Base-by-base conservation (phyloP, 2,329 filamentous ascomycete species). In the Fusarium illudens region DNA sequence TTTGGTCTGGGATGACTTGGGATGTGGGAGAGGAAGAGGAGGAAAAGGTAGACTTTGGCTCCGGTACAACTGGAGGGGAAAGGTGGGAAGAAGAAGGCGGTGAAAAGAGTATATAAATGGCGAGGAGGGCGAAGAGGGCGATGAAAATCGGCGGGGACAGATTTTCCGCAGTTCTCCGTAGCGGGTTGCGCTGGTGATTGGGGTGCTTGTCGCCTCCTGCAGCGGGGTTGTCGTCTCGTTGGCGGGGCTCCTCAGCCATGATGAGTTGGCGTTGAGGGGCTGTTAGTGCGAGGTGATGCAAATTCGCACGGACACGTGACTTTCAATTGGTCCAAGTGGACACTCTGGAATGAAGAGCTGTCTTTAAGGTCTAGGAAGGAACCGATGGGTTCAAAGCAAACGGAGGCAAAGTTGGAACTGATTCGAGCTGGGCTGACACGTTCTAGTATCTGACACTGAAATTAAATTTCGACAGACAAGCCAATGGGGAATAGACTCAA, bases 81-180 rank as follows among this genome's bases (percentile, higher is more conserved):
- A 72, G 70, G 66, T 61, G 69, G 64, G 73, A 67, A 60, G 73
- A 67, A 60, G 64, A 64, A 67, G 73, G 70, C 67, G 73, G 75
- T 68, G 72, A 78, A 71, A 78, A 79, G 73, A 76, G 70, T 67
- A 79, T 73, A 72, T 75, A 78, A 70, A 79, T 55, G 69, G 74
- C 75, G 69, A 79, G 71, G 67, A 81, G 72, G 70, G 76, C 71
- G 65, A 81, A 73, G 71, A 80, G 74, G 71, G 79, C 72, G 73
- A 78, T 74, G 72, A 82, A 79, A 78, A 81, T 71, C 76, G 76
- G 81, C 76, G 81, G 81, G 80, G 79, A 77, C 66, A 80, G 77
- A 77, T 80, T 79, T 79, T 77, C 75, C 68, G 75, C 65, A 58
- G 74, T 74, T 60, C 70, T 74, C 71, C 75, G 71, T 72, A 67